Evolutionary conservation across 2,329 filamentous ascomycete genomes (phyloP).

Genomic region (Colletotrichum cuscutae): DNA sequence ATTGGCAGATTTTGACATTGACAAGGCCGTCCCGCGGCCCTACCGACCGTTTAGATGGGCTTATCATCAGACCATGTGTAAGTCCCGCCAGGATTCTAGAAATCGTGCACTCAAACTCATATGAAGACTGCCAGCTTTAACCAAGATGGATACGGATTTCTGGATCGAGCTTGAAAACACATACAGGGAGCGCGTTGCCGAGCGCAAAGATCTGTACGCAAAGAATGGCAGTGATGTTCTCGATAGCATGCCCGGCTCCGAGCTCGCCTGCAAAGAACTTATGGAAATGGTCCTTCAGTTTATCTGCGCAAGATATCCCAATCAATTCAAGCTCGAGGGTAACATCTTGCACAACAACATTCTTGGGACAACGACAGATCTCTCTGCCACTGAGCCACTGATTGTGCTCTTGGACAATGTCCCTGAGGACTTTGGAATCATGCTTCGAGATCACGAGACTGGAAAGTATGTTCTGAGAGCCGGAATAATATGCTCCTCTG

Average conservation of each 20-base stretch:
- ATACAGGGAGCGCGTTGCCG: slow-evolving; percentile 73
- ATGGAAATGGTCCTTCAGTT: slow-evolving; percentile 91
- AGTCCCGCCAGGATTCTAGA: slow-evolving; percentile 45
- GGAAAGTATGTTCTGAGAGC: slow-evolving; percentile 81
- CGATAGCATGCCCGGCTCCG: slow-evolving; percentile 76
- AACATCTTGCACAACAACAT: slow-evolving; percentile 75
- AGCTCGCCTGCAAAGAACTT: slow-evolving; percentile 83
- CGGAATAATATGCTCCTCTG: slow-evolving; percentile 79
- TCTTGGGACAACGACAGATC: slow-evolving; percentile 68
- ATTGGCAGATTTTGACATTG: slow-evolving; percentile 73
- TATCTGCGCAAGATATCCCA: slow-evolving; percentile 80
- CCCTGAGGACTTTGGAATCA: slow-evolving; percentile 86
- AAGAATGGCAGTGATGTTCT: slow-evolving; percentile 74
- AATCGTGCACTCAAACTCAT: not conserved
- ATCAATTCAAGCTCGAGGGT: slow-evolving; percentile 73
- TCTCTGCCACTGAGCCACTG: slow-evolving; percentile 73
- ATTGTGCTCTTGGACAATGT: slow-evolving; percentile 79
- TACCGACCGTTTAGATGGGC: slow-evolving; percentile 86
- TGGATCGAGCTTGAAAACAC: slow-evolving; percentile 89
- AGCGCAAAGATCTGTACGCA: slow-evolving; percentile 73
- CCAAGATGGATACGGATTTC: slow-evolving; percentile 83
- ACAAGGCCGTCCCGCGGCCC: slow-evolving; percentile 75
- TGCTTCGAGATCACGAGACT: slow-evolving; percentile 75
- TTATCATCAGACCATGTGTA: slow-evolving; percentile 94
- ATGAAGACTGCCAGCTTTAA: slow-evolving; percentile 61